phyloP scores from a whole-genome alignment of 805 yeast species.

The Starmerella tilneyi region DNA sequence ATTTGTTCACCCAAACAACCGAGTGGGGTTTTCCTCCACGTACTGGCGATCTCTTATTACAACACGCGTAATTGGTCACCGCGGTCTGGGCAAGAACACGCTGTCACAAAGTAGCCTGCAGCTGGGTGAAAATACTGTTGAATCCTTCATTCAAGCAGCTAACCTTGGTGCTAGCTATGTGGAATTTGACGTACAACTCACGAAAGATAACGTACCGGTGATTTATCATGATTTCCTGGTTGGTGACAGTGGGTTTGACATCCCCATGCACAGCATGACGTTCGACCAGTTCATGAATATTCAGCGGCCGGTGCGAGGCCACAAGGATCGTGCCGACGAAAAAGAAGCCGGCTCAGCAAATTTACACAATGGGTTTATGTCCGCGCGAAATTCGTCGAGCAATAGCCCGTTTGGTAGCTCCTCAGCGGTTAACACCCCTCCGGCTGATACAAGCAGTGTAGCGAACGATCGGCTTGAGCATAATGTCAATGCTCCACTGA shows the following conservation, averaged over 20 bases:
- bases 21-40: conserved; percentile 55
- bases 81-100: conserved; percentile 86
- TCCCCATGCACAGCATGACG: conserved; percentile 89
- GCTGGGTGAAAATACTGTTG: conserved; percentile 90
- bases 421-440: no score
- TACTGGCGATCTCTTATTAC: conserved; percentile 87
- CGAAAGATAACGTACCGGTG: conserved; percentile 84
- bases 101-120: conserved; percentile 66
- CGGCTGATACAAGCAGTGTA: no score
- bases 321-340: conserved; percentile 5
- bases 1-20: conserved; percentile 59
- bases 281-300: conserved; percentile 60
- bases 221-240: conserved; percentile 90
- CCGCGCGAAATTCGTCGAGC: no score
- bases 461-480: background rate
- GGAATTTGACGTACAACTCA: conserved; percentile 91
- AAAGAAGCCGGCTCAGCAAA: background rate
- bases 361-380: no score
- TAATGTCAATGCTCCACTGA: conserved; percentile 4
- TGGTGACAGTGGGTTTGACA: conserved; percentile 90
- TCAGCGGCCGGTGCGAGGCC: conserved; percentile 20
- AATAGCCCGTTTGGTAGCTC: no score
- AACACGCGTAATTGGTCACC: conserved; percentile 88
- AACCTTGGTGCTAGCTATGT: conserved; percentile 93
- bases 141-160: conserved; percentile 91